Percentiles rank a stretch among this genome's conserved stretches.
Evolutionary conservation across 768 basidiomycete genomes (phyloP).

Genomic region (Suillus sp.): DNA sequence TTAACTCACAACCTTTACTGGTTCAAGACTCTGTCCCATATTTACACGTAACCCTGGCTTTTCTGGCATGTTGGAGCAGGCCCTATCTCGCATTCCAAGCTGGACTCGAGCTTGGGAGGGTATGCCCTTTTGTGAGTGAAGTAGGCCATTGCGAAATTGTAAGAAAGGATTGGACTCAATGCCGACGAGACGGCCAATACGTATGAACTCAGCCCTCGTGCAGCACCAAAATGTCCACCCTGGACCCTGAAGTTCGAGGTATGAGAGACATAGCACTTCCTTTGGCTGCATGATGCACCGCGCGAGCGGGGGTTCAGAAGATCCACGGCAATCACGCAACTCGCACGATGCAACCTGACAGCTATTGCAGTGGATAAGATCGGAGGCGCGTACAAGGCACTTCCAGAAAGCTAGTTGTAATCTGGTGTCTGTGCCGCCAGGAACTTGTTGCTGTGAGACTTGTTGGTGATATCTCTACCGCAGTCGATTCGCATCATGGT

Average conservation of each 20-base stretch:
- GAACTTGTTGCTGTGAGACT: neutral
- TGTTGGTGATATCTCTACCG: neutral
- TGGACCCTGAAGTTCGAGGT: neutral
- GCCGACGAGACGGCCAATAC: neutral
- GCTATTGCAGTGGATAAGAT: neutral
- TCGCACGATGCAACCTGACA: neutral
- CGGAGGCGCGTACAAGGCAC: neutral
- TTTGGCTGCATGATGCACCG: neutral
- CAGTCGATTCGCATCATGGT: neutral
- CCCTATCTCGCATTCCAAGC: neutral
- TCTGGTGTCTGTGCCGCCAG: neutral
- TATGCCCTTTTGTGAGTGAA: neutral
- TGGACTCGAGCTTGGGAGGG: neutral
- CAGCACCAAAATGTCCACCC: neutral
- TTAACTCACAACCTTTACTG: too few relatives aligned
- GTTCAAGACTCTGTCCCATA: too few relatives aligned
- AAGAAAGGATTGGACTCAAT: neutral
- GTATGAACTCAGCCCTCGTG: neutral
- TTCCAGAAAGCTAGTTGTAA: neutral
- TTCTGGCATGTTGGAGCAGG: neutral
- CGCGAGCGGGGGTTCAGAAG: neutral
- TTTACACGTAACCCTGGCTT: too few relatives aligned
- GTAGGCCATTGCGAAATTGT: neutral
- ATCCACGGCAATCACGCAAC: neutral
- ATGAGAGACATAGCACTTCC: neutral